phyloP scores from a whole-genome alignment of 345 rosid genomes.

The Viola odorata region DNA sequence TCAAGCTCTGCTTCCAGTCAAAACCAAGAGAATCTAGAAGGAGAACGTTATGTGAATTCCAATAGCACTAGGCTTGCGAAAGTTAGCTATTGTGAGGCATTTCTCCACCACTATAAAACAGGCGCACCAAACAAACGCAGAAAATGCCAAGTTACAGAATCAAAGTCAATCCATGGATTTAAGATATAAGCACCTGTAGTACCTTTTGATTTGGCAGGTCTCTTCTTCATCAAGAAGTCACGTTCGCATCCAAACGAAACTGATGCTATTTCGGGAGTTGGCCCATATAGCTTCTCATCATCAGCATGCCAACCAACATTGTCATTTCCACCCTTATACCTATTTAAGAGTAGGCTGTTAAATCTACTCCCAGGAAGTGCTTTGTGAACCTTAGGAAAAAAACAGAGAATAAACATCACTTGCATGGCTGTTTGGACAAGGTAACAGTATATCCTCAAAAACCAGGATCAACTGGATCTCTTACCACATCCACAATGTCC shows the following conservation, averaged over 20 bases:
- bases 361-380: slow-evolving; percentile 72
- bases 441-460: neutral
- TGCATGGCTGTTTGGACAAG: neutral
- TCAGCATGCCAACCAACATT: slow-evolving; percentile 90
- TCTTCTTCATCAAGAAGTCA: slow-evolving; percentile 71
- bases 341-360: slow-evolving; percentile 79
- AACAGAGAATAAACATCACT: slow-evolving; percentile 9
- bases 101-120: too few relatives aligned
- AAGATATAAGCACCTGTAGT: slow-evolving; percentile 2
- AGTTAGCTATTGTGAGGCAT: too few relatives aligned
- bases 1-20: too few relatives aligned
- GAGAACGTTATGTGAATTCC: too few relatives aligned
- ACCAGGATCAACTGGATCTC: neutral
- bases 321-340: slow-evolving; percentile 69
- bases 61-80: too few relatives aligned
- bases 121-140: neutral
- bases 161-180: neutral
- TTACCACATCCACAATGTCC: slow-evolving; percentile 63
- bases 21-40: too few relatives aligned
- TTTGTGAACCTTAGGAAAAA: slow-evolving; percentile 45
- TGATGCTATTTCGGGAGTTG: slow-evolving; percentile 69
- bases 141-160: neutral
- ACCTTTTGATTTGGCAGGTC: slow-evolving; percentile 44
- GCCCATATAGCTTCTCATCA: slow-evolving; percentile 73
- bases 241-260: slow-evolving; percentile 88